These are phyloP conservation scores for Magnusiomyces suaveolens DNA, from an alignment of 1,139 yeast genomes.

Conservation along the genomic window DNA sequence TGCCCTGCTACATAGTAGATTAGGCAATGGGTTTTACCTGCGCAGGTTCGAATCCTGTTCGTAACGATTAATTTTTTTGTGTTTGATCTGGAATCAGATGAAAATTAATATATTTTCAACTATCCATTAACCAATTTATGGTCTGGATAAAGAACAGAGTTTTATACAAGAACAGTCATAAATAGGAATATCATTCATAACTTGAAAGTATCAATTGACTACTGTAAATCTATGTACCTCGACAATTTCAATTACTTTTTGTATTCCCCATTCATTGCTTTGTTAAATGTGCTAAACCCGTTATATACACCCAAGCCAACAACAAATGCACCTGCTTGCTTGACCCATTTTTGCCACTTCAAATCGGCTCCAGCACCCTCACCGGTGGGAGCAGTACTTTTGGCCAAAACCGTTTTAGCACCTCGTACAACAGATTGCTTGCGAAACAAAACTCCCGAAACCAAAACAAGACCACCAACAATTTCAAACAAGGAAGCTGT, in stretches of 20 bases:
- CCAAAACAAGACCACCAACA: not conserved
- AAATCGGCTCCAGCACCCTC: not conserved
- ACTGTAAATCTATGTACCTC: too few relatives aligned
- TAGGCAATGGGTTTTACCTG: constrained; percentile 76
- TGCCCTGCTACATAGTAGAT: too few relatives aligned
- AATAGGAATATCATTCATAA: too few relatives aligned
- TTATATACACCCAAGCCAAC: not conserved
- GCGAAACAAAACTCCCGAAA: not conserved
- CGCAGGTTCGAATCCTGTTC: constrained; percentile 89
- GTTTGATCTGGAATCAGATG: too few relatives aligned
- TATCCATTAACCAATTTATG: too few relatives aligned
- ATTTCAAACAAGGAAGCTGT: not conserved
- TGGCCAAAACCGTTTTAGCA: not conserved
- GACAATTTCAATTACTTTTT: too few relatives aligned
- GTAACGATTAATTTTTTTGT: constrained; percentile 51
- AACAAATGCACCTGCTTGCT: not conserved
- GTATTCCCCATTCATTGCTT: not conserved
- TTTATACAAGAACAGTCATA: too few relatives aligned
- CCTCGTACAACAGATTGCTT: not conserved
- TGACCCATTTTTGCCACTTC: not conserved
- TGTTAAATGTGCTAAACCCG: not conserved
- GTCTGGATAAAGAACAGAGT: too few relatives aligned
- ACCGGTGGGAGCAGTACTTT: not conserved
- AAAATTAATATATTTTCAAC: too few relatives aligned
- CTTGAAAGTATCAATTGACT: too few relatives aligned